Evolutionary conservation across 1,139 yeast species (phyloP), one percentile per base, ranked within the genome.

Genomic region (Candida gigantensis): DNA sequence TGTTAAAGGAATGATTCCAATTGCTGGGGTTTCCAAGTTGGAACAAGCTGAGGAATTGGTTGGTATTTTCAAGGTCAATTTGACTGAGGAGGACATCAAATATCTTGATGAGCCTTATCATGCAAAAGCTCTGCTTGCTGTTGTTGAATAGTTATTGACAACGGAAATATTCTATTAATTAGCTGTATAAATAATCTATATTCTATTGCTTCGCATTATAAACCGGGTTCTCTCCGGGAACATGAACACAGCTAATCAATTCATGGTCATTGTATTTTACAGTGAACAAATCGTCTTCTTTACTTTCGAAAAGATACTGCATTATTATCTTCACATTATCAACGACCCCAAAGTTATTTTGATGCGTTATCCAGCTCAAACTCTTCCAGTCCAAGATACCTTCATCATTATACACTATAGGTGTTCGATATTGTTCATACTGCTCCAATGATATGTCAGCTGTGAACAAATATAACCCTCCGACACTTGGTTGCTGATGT

Each of bases 21-120:
- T 80, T 44, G 72, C 81, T 9, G 87, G 86, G 0, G 52, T 81
- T 36, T 69, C 59, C 42, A 68, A 70, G 18, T 59, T 58, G 6
- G 67, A 63, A 44, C 62, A 85, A 44, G 68, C 81, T 16, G 76
- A 74, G 20, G 84, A 80, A 46, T 74, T 76, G 3, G 37, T 78
- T 11, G 57, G 50, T 7, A 78, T 82, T 2, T 46, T 72, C 18
- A 51, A 58, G 13, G 50, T 78, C 35, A 50, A 61, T 37, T 58
- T 81, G 18, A 54, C 76, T 5, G 65, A 62, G 2, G 74, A 74
- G 15, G 82, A 78, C 28, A 45, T 61, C 17, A 46, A 52, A 32
- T 72, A 62, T 45, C 58, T 79, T 45, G 84, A 79, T 46, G 79
- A 69, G 36, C 72, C 74, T 5, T 78, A 78, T 43, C 43, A 39